Percentiles rank a stretch among this genome's conserved stretches.
Evolutionary conservation across 2,329 filamentous ascomycete genomes (phyloP).

Genomic region (Pyrenochaeta sp.): DNA sequence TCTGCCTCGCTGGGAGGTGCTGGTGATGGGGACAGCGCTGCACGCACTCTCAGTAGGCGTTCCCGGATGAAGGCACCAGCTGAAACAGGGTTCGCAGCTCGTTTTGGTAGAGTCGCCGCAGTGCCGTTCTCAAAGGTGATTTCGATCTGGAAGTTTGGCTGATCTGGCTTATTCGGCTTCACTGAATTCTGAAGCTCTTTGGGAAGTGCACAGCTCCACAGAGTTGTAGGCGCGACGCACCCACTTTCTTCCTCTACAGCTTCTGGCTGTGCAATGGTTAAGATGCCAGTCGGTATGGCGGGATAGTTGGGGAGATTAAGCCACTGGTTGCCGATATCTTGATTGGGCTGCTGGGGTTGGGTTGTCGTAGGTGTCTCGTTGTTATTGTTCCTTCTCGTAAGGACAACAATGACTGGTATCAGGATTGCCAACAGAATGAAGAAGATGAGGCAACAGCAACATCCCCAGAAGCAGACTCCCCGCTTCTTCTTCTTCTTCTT

Average conservation of each 20-base stretch:
- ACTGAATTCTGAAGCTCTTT: constrained; percentile 75
- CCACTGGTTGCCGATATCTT: constrained; percentile 58
- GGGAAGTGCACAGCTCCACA: constrained; percentile 88
- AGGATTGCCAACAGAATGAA: constrained; percentile 49
- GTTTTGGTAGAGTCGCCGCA: constrained; percentile 47
- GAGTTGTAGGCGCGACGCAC: constrained; percentile 74
- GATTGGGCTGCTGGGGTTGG: constrained; percentile 26
- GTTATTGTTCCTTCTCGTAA: constrained; percentile 50
- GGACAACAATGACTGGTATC: constrained; percentile 47
- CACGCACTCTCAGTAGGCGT: constrained; percentile 33
- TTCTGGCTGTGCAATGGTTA: constrained; percentile 78
- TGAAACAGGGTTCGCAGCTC: constrained; percentile 67
- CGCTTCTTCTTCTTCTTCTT: constrained; percentile 42
- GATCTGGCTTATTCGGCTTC: constrained; percentile 68
- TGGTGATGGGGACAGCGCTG: constrained; percentile 58
- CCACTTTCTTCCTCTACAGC: constrained; percentile 68
- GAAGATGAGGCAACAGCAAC: constrained; percentile 46
- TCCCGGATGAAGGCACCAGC: constrained; percentile 45
- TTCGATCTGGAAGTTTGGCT: constrained; percentile 81
- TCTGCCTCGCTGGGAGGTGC: constrained; percentile 70
- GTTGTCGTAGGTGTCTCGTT: constrained; percentile 28
- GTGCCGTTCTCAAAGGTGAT: constrained; percentile 69
- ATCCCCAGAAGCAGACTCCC: constrained; percentile 42
- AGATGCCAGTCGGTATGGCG: constrained; percentile 82
- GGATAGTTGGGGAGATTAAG: constrained; percentile 87